Percentiles rank a stretch among this genome's conserved stretches.
These are phyloP conservation scores for Pythium brachiatum DNA, from an alignment of 352 stramenopile species.

Conservation along the genomic window DNA sequence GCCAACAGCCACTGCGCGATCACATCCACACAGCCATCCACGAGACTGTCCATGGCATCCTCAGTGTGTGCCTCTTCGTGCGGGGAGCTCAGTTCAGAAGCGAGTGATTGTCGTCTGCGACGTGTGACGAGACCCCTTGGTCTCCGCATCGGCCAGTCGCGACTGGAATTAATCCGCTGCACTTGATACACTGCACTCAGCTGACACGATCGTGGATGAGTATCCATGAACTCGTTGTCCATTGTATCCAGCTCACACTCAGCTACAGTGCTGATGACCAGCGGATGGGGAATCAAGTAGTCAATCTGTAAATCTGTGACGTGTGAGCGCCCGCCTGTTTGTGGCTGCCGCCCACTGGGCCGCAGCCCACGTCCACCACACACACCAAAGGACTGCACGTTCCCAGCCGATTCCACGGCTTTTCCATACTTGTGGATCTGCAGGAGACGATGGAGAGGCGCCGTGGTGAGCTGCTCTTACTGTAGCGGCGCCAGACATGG, in stretches of 20 bases:
- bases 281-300: not conserved
- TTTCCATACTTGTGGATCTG: not conserved
- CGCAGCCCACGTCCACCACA: not conserved
- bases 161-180: too few species aligned
- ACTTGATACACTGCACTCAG: too few species aligned
- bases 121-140: not conserved
- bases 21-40: not conserved
- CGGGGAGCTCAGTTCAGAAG: too few species aligned
- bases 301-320: not conserved
- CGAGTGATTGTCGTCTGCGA: not conserved
- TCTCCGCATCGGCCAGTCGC: too few species aligned
- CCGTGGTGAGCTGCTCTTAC: not conserved
- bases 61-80: not conserved
- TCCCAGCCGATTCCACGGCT: not conserved
- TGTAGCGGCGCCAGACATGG: not conserved
- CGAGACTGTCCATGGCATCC: not conserved
- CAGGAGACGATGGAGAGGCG: not conserved
- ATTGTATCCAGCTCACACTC: not conserved
- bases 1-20: not conserved
- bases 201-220: too few species aligned
- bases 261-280: not conserved
- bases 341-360: not conserved
- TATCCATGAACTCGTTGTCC: not conserved
- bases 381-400: not conserved
- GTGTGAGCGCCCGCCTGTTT: not conserved